Conservation (phyloP, 2,329 filamentous ascomycete species). For the Nigrograna mackinnonii region DNA sequence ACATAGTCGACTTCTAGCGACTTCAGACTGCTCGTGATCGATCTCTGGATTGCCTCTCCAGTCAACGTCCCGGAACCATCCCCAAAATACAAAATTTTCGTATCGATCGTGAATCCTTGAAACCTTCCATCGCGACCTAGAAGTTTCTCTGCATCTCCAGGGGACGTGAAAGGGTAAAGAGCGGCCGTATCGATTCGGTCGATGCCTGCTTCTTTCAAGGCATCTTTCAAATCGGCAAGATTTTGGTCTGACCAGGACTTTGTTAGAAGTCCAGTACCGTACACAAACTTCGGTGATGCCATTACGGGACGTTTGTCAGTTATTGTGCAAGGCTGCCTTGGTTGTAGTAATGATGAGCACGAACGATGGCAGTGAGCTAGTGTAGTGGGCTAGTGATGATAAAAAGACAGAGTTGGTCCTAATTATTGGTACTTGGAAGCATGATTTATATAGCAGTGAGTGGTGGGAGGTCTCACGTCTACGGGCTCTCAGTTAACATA, state of each 20-base stretch:
- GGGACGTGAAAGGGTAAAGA: not conserved
- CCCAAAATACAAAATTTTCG: slow-evolving; percentile 7
- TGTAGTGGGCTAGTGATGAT: too few species aligned
- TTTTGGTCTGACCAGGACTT: not conserved
- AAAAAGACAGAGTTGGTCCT: too few species aligned
- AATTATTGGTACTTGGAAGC: too few species aligned
- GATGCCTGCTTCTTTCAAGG: not conserved
- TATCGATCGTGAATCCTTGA: not conserved
- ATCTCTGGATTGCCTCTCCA: not conserved
- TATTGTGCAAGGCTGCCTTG: too few species aligned
- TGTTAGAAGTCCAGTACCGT: not conserved
- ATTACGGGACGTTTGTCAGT: too few species aligned
- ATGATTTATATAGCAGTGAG: too few species aligned
- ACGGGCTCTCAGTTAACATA: too few species aligned
- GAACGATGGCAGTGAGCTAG: too few species aligned
- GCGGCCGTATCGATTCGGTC: not conserved
- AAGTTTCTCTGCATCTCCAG: not conserved
- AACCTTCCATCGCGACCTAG: not conserved
- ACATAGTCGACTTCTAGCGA: too few species aligned
- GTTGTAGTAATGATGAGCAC: too few species aligned
- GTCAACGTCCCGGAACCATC: slow-evolving; percentile 2
- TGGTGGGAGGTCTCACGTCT: too few species aligned
- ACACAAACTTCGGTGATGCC: not conserved
- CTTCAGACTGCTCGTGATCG: not conserved
- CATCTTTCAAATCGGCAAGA: not conserved